Evolutionary conservation across 331 rosid species (phyloP).

Genomic region (Rhamnella rubrinervis): DNA sequence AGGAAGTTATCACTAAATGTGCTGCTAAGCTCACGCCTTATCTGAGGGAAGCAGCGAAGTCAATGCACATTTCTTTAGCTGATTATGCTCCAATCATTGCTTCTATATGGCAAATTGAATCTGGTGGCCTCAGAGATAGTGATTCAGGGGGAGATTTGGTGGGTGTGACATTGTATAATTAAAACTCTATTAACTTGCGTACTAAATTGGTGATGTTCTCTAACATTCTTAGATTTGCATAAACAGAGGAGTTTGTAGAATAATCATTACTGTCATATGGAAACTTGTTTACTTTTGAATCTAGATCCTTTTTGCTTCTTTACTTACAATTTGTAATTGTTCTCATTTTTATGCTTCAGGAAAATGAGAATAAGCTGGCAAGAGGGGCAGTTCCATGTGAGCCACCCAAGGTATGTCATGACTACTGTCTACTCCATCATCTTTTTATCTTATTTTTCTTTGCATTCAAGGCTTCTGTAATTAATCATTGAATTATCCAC

Average conservation of each 20-base stretch:
- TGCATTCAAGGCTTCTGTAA: neutral
- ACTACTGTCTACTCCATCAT: conserved; percentile 12
- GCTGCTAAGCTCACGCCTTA: conserved; percentile 54
- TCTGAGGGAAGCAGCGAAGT: conserved; percentile 50
- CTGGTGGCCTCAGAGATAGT: conserved; percentile 26
- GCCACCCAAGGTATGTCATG: conserved; percentile 29
- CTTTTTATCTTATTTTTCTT: neutral
- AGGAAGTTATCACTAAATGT: conserved; percentile 59
- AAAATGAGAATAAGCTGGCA: conserved; percentile 27
- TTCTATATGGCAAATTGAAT: conserved; percentile 46
- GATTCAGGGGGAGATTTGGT: conserved; percentile 39
- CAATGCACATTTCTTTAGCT: conserved; percentile 40
- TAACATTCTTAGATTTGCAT: conserved; percentile 16
- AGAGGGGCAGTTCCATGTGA: conserved; percentile 29
- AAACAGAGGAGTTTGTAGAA: conserved; percentile 15
- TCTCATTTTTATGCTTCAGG: conserved; percentile 20
- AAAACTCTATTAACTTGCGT: conserved; percentile 18
- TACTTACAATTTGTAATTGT: no score
- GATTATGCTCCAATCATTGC: conserved; percentile 50
- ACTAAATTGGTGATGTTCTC: conserved; percentile 13
- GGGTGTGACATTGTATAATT: conserved; percentile 16
- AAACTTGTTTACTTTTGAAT: neutral
- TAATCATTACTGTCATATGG: neutral
- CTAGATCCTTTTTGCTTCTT: neutral
- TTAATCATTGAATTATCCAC: conserved; percentile 3